Percentiles rank a stretch among this genome's conserved stretches.
Conservation (phyloP, 306 rosid genomes). For the Oxytropis ochrocephala region DNA sequence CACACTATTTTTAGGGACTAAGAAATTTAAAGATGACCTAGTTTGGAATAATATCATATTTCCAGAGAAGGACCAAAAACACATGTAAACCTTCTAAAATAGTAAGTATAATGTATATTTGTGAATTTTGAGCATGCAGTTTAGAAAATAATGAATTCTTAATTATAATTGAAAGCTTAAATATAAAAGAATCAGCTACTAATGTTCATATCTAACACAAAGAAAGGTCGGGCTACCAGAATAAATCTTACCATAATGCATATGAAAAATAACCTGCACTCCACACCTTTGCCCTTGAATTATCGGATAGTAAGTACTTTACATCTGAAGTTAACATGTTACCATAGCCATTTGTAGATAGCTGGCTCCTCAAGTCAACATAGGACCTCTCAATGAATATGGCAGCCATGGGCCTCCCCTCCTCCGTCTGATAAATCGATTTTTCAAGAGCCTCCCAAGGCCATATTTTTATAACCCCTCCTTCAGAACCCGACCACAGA, state of each 20-base stretch:
- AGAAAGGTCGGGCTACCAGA: neutral
- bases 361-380: constrained; percentile 82
- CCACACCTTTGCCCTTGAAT: constrained; percentile 78
- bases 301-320: constrained; percentile 64
- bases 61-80: neutral
- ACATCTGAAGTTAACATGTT: constrained; percentile 69
- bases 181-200: neutral
- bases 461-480: constrained; percentile 81
- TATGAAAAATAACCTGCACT: constrained; percentile 75
- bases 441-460: constrained; percentile 87
- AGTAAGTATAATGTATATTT: neutral
- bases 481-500: constrained; percentile 97
- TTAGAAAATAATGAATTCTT: neutral
- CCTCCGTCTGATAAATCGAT: constrained; percentile 47
- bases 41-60: neutral
- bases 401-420: constrained; percentile 62
- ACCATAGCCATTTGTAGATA: constrained; percentile 50
- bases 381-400: constrained; percentile 77
- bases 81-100: neutral
- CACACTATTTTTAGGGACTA: neutral
- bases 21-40: neutral
- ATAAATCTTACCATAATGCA: constrained; percentile 70
- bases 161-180: neutral
- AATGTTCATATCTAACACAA: constrained; percentile 7
- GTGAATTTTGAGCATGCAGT: neutral